These are phyloP conservation scores for Thinopyrum obtusiflorum DNA, from an alignment of 202 grass and related monocot species.

Conservation along the genomic window DNA sequence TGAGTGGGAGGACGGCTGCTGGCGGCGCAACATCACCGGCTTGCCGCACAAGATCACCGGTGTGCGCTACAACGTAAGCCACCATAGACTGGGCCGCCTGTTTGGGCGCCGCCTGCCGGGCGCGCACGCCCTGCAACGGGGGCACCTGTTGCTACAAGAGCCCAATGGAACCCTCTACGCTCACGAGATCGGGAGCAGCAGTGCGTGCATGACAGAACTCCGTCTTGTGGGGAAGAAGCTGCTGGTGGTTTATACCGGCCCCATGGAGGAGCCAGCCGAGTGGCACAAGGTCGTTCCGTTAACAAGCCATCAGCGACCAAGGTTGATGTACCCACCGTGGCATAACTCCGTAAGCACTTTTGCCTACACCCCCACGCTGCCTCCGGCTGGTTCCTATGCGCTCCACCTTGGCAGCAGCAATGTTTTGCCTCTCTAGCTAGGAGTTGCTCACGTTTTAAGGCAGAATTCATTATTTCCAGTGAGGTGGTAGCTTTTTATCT, in stretches of 20 bases:
- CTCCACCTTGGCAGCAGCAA: no score
- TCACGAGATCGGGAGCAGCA: background rate
- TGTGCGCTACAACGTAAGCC: background rate
- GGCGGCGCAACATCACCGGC: background rate
- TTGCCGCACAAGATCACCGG: background rate
- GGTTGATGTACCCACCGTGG: no score
- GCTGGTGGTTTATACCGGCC: background rate
- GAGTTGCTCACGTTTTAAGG: no score
- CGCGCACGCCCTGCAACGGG: background rate
- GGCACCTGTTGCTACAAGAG: background rate
- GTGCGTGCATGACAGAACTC: background rate
- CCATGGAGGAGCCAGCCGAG: background rate
- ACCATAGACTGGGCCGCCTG: background rate
- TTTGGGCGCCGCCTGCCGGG: background rate
- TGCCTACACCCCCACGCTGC: background rate
- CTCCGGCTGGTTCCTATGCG: no score
- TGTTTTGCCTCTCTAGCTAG: no score
- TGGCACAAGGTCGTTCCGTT: background rate
- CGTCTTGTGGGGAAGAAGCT: background rate
- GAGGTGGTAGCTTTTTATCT: no score
- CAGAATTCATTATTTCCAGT: no score
- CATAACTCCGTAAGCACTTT: background rate
- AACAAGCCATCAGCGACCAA: no score
- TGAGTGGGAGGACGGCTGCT: background rate
- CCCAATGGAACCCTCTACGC: background rate